phyloP scores from a whole-genome alignment of 2,329 filamentous ascomycete species.

The Aureobasidium leucospermi region DNA sequence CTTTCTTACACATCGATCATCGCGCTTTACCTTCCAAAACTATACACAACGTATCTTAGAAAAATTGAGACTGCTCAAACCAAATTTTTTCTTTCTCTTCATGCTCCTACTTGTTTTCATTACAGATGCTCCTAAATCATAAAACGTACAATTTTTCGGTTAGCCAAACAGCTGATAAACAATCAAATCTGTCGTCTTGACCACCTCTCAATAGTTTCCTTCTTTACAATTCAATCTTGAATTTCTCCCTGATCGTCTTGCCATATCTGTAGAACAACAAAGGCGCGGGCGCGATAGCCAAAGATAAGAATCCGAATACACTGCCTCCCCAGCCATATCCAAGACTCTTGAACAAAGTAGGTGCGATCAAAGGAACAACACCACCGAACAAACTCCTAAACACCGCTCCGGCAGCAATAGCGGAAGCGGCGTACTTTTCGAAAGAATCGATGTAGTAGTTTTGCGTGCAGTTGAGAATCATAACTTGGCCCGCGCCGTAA shows the following conservation, averaged over 20 bases:
- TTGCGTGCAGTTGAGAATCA: constrained; percentile 46
- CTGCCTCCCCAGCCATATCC: constrained; percentile 46
- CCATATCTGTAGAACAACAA: constrained; percentile 44
- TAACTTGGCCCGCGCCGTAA: constrained; percentile 47
- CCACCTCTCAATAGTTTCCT: background rate
- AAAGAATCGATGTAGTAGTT: constrained; percentile 50
- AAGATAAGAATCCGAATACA: constrained; percentile 39
- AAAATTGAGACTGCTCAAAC: background rate
- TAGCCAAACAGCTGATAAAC: too few species aligned
- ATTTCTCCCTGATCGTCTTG: constrained; percentile 38
- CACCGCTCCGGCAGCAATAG: constrained; percentile 43
- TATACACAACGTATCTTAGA: background rate
- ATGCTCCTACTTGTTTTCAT: background rate
- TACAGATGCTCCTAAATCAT: background rate
- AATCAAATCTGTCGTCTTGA: too few species aligned
- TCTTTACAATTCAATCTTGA: constrained; percentile 29
- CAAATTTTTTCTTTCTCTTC: background rate
- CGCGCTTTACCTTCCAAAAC: background rate
- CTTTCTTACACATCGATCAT: background rate
- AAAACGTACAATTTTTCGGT: too few species aligned
- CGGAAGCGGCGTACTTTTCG: constrained; percentile 43
- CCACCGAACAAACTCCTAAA: constrained; percentile 42
- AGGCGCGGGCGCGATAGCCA: constrained; percentile 43
- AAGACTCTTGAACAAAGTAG: constrained; percentile 35
- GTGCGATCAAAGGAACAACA: constrained; percentile 40